Conservation (phyloP, 2,329 filamentous ascomycete genomes). For the Escovopsis weberi region DNA sequence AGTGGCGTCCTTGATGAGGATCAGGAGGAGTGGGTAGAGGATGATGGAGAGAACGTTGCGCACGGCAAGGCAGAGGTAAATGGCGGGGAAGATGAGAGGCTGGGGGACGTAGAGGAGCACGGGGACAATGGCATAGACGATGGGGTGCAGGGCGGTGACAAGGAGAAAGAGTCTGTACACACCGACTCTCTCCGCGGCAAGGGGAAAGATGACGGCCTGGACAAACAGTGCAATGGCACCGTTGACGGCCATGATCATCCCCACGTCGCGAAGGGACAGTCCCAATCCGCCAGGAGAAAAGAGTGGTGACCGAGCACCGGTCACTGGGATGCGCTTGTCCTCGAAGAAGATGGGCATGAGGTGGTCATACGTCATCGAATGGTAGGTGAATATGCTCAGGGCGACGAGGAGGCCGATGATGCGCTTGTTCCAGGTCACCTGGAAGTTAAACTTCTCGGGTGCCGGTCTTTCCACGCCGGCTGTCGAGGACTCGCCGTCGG, state of each 20-base stretch:
- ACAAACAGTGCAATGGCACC: slow-evolving; percentile 44
- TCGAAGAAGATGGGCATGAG: slow-evolving; percentile 87
- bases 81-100: slow-evolving; percentile 35
- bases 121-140: slow-evolving; percentile 47
- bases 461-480: slow-evolving; percentile 10
- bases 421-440: slow-evolving; percentile 38
- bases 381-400: slow-evolving; percentile 81
- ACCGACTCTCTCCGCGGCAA: slow-evolving; percentile 42
- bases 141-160: slow-evolving; percentile 44
- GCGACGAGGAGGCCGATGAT: slow-evolving; percentile 68
- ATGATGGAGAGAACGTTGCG: slow-evolving; percentile 48
- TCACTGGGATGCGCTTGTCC: slow-evolving; percentile 43
- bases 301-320: slow-evolving; percentile 28
- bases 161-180: slow-evolving; percentile 45
- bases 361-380: slow-evolving; percentile 91
- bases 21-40: slow-evolving; percentile 51
- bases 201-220: slow-evolving; percentile 45
- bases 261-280: slow-evolving; percentile 46
- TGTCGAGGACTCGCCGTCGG: slow-evolving; percentile 34
- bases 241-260: slow-evolving; percentile 45
- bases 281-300: slow-evolving; percentile 48
- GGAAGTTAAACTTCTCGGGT: slow-evolving; percentile 19
- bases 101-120: slow-evolving; percentile 40
- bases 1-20: slow-evolving; percentile 53
- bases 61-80: slow-evolving; percentile 42